Base-by-base conservation (phyloP, 2,329 filamentous ascomycete genomes). In the Incumbomyces lentus region DNA sequence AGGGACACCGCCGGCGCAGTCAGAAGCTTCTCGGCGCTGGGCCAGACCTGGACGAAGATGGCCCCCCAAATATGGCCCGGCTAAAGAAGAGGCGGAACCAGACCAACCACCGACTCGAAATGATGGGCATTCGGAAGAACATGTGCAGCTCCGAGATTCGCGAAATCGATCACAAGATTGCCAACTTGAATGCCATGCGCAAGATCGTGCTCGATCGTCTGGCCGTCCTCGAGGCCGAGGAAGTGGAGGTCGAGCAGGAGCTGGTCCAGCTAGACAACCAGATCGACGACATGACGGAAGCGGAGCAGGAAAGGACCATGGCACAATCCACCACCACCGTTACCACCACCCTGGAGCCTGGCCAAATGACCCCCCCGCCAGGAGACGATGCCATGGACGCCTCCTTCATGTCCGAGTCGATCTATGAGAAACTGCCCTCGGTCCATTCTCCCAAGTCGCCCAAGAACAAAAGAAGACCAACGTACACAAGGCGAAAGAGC, bases 131-230 rank as follows among this genome's bases (percentile, higher is more conserved):
- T 52, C 79, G 92, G 49, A 98, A 98, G 67, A 95, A 92, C 61
- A 95, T 98, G 90, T 90, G 89, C 56, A 92, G 87, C 59, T 85
- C 86, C 52, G 92, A 98, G 65, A 96, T 98, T 49, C 80, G 81
- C 50, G 92, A 98, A 60, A 95, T 98, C 51, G 92, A 98, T 67
- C 89, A 84, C 68, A 98, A 96, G 67, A 90, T 98, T 53, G 79
- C 86, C 50, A 96, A 96, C 64, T 71, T 98, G 46, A 83, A 87
- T 57, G 86, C 80, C 52, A 95, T 96, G 87, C 82, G 92, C 55
- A 84, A 82, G 60, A 93, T 95, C 51, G 84, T 96, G 38, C 66
- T 98, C 48, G 88, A 95, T 46, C 77, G 92, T 52, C 67, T 98
- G 55, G 89, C 89, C 1, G 79, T 76, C 1, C 69, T 96, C 51